Evolutionary conservation across 1,139 yeast species (phyloP).

Genomic region (Sugiyamaella grinbergsii): DNA sequence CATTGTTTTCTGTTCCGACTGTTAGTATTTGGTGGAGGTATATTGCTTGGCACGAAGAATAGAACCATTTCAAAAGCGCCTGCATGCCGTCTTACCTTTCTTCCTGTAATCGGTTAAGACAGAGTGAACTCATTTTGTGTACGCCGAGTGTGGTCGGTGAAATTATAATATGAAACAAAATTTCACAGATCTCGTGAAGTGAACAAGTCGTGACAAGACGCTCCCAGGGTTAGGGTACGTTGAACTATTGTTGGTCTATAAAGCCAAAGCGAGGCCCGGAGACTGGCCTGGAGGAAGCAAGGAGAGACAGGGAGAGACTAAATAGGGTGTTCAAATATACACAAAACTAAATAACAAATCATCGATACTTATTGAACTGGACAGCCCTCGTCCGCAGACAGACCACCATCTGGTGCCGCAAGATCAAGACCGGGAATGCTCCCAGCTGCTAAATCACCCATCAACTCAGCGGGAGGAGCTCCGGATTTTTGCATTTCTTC

Average conservation of each 20-base stretch:
- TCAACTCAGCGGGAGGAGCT: conserved; percentile 81
- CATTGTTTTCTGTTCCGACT: conserved; percentile 72
- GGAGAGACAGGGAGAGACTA: no score
- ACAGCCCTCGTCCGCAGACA: conserved; percentile 19
- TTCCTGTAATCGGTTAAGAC: conserved; percentile 79
- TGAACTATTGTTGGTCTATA: no score
- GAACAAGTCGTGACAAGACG: background rate
- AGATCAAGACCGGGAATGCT: conserved; percentile 56
- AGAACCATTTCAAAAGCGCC: background rate
- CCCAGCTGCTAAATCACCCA: conserved; percentile 63
- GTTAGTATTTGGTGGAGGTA: no score
- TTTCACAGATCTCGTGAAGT: background rate
- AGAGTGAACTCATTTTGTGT: conserved; percentile 44
- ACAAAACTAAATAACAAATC: background rate
- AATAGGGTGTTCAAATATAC: background rate
- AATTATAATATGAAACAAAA: background rate
- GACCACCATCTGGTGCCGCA: conserved; percentile 18
- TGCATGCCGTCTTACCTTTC: conserved; percentile 50
- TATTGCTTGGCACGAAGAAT: no score
- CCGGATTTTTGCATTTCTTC: conserved; percentile 64
- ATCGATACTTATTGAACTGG: conserved; percentile 13
- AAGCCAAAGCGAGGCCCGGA: no score
- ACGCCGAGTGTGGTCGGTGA: background rate
- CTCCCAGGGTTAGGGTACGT: no score
- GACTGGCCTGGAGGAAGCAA: no score